phyloP scores from a whole-genome alignment of 2,329 filamentous ascomycete genomes.

The Esteya vermicola region DNA sequence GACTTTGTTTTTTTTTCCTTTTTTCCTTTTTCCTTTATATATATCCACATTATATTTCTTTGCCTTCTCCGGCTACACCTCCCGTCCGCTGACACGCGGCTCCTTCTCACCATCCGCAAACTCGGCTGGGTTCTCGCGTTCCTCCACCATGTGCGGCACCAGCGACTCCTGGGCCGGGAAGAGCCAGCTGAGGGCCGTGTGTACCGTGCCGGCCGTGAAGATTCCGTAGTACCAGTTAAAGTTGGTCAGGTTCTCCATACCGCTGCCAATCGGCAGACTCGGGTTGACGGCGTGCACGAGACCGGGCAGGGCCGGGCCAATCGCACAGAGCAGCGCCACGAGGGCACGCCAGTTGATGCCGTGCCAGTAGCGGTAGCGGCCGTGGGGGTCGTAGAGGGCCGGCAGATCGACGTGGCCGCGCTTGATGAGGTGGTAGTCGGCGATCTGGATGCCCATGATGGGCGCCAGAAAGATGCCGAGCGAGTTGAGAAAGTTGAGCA shows the following conservation, averaged over 20 bases:
- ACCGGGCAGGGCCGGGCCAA: background rate
- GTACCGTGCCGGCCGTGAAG: background rate
- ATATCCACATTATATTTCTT: too few species aligned
- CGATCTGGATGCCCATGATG: constrained; percentile 18
- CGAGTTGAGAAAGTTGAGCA: constrained; percentile 10
- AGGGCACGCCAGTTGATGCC: constrained; percentile 11
- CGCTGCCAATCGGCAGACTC: background rate
- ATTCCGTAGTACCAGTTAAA: constrained; percentile 7
- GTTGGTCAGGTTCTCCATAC: background rate
- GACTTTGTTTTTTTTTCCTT: too few species aligned
- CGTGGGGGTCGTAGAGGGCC: constrained; percentile 20
- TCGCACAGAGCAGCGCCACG: background rate
- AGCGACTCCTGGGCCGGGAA: constrained; percentile 4
- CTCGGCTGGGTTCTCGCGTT: background rate
- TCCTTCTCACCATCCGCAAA: background rate
- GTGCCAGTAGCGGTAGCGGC: constrained; percentile 18
- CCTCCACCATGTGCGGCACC: background rate
- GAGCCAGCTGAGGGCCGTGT: background rate
- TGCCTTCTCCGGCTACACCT: background rate
- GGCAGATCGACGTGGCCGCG: constrained; percentile 20
- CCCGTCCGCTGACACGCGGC: background rate
- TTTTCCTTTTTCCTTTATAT: too few species aligned
- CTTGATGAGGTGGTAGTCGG: constrained; percentile 24
- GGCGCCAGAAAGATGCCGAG: constrained; percentile 11
- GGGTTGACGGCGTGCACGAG: constrained; percentile 2